Conservation (phyloP, 148 eudicot genomes). For the Spergularia bocconei region DNA sequence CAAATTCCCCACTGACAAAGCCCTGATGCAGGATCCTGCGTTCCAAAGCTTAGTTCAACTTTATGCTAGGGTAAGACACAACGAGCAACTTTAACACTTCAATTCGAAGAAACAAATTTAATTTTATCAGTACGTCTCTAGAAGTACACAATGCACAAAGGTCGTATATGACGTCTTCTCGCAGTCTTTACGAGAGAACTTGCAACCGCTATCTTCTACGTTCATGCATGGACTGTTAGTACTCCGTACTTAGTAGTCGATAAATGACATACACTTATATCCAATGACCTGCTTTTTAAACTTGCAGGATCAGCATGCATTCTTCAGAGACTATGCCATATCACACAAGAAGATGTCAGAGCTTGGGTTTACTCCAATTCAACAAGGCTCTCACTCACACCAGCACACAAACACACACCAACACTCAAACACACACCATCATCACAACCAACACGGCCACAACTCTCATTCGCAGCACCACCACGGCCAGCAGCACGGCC, state of each 20-base stretch:
- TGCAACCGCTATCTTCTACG: too few species aligned
- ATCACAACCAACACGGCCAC: neutral
- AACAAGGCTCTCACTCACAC: neutral
- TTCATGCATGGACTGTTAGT: too few species aligned
- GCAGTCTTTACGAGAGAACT: too few species aligned
- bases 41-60: constrained; percentile 56
- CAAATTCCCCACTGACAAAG: constrained; percentile 75
- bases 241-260: too few species aligned
- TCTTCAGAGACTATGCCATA: constrained; percentile 74
- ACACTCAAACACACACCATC: neutral
- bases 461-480: neutral
- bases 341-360: constrained; percentile 91
- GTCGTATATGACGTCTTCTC: too few species aligned
- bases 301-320: constrained; percentile 67
- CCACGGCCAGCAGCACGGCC: neutral
- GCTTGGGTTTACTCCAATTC: constrained; percentile 48
- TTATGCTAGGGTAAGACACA: constrained; percentile 56
- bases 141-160: too few species aligned
- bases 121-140: too few species aligned
- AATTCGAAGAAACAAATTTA: neutral
- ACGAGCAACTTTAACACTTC: neutral
- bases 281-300: too few species aligned
- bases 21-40: constrained; percentile 52
- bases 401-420: neutral
- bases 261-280: too few species aligned